These are phyloP conservation scores for Lodderomyces parapsilosis DNA, from an alignment of 1,139 yeast genomes.

Conservation along the genomic window DNA sequence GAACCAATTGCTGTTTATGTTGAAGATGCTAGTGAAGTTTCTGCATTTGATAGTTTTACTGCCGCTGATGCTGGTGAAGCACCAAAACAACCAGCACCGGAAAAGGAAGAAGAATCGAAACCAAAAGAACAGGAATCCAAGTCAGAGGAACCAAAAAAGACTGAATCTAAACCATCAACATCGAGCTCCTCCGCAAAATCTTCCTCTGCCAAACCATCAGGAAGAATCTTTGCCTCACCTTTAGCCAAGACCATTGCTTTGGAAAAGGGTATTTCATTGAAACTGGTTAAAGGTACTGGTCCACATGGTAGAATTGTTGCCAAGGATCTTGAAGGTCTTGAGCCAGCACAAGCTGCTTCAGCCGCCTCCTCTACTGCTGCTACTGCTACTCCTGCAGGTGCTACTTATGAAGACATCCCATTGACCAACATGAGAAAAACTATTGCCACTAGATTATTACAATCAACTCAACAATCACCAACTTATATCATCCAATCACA, in stretches of 20 bases:
- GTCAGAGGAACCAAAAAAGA: constrained; percentile 21
- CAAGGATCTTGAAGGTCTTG: constrained; percentile 77
- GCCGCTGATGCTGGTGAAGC: constrained; percentile 76
- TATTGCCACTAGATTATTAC: constrained; percentile 83
- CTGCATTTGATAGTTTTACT: constrained; percentile 84
- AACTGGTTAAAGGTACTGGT: constrained; percentile 86
- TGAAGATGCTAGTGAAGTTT: constrained; percentile 79
- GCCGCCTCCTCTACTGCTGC: constrained; percentile 45
- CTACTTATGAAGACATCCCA: constrained; percentile 78
- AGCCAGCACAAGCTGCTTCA: constrained; percentile 26
- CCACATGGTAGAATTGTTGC: constrained; percentile 94
- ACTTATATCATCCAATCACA: constrained; percentile 88
- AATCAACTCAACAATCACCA: constrained; percentile 86
- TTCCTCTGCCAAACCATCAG: constrained; percentile 33
- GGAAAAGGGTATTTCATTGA: constrained; percentile 86
- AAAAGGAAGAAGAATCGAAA: constrained; percentile 22
- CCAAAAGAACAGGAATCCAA: constrained; percentile 18
- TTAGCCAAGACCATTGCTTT: constrained; percentile 91
- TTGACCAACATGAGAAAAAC: constrained; percentile 91
- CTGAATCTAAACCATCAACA: constrained; percentile 21
- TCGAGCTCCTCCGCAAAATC: constrained; percentile 26
- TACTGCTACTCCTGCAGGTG: constrained; percentile 51
- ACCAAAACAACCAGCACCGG: constrained; percentile 34
- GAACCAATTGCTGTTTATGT: constrained; percentile 96
- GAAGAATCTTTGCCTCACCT: constrained; percentile 91